Conservation (phyloP, 192 early-diverging fungal species). For the Coemansia sp. region DNA sequence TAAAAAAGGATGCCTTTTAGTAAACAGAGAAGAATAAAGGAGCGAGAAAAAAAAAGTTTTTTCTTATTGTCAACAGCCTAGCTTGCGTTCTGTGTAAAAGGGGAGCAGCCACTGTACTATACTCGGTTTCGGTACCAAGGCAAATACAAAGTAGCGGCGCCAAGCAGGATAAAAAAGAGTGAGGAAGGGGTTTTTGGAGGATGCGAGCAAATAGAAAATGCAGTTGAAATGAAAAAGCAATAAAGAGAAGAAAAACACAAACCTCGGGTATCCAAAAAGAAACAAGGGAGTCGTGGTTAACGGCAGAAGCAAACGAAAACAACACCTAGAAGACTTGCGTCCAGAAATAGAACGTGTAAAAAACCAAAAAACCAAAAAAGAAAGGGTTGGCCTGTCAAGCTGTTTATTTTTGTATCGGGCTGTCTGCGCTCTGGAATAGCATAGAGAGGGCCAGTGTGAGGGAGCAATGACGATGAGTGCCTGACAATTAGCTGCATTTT, state of each 20-base stretch:
- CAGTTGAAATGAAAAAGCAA: background rate
- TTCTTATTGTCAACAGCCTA: too few species aligned
- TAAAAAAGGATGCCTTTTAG: too few species aligned
- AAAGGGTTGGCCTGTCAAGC: background rate
- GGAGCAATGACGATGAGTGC: background rate
- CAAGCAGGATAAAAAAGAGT: background rate
- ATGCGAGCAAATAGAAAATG: slow-evolving; percentile 1
- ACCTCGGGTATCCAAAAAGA: background rate
- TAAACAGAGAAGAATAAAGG: too few species aligned
- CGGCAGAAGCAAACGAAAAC: background rate
- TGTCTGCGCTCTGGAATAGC: background rate
- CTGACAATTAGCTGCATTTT: background rate
- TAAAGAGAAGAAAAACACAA: background rate
- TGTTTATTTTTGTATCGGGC: background rate
- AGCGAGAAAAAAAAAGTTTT: too few species aligned
- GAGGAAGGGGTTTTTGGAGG: background rate
- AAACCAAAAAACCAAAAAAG: background rate
- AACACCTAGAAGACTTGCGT: background rate
- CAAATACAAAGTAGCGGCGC: background rate
- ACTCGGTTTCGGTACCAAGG: background rate
- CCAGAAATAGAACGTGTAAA: background rate
- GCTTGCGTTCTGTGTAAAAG: background rate
- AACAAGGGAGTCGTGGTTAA: background rate
- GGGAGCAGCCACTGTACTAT: background rate
- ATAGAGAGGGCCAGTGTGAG: background rate